Percentiles rank a stretch among this genome's conserved stretches.
These are phyloP conservation scores for Hemerocallis citrina DNA, from an alignment of 106 monocot genomes.

Conservation along the genomic window DNA sequence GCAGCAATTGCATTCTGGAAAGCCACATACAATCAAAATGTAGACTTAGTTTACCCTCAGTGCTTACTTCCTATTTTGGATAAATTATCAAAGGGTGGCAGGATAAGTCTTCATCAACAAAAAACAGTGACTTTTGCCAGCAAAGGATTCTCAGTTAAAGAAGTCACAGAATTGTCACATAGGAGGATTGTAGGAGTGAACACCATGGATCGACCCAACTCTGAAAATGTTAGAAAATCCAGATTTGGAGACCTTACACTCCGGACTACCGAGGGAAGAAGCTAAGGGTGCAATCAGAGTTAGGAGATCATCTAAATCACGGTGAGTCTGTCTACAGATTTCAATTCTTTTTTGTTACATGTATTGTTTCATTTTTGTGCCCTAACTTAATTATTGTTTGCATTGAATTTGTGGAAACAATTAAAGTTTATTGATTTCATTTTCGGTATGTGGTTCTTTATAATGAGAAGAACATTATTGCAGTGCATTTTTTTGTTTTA, in stretches of 20 bases:
- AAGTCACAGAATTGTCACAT: not conserved
- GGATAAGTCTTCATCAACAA: slow-evolving; percentile 5
- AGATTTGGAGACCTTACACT: not conserved
- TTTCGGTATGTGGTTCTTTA: no score
- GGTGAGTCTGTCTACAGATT: no score
- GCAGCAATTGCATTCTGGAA: slow-evolving; percentile 33
- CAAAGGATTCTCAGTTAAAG: not conserved
- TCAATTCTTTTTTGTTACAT: no score
- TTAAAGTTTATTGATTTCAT: no score
- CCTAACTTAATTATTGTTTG: no score
- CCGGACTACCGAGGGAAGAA: not conserved
- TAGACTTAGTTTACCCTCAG: slow-evolving; percentile 11
- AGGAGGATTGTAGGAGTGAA: not conserved
- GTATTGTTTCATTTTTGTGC: no score
- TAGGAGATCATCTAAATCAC: not conserved
- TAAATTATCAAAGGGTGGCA: slow-evolving; percentile 19
- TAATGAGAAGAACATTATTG: no score
- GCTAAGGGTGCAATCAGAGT: not conserved
- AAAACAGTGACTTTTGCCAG: not conserved
- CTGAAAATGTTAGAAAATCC: slow-evolving; percentile 1
- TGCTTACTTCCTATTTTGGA: slow-evolving; percentile 24
- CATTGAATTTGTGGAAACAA: no score
- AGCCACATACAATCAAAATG: slow-evolving; percentile 15
- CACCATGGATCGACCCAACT: not conserved
- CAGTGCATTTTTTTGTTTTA: no score